Evolutionary conservation across 164 flowering plant species (phyloP).

Genomic region (Litsea cubeba): DNA sequence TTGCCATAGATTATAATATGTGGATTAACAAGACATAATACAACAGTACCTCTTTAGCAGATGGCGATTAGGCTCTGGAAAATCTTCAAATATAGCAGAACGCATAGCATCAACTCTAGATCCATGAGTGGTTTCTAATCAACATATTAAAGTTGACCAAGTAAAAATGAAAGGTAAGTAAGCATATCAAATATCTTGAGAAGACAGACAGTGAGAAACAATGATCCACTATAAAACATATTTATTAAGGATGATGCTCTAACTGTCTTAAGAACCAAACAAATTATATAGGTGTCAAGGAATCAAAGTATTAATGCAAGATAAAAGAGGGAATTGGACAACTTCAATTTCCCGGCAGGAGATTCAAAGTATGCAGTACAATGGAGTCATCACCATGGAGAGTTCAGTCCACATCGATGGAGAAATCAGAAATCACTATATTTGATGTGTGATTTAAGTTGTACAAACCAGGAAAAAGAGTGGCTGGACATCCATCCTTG

Average conservation of each 20-base stretch:
- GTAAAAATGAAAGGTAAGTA: background rate
- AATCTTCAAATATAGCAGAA: constrained; percentile 72
- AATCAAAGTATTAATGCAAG: background rate
- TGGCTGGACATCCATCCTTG: too few species aligned
- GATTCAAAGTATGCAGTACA: background rate
- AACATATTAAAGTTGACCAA: constrained; percentile 2
- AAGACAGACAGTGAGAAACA: too few species aligned
- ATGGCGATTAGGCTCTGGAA: constrained; percentile 94
- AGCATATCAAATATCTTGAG: background rate
- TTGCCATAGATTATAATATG: too few species aligned
- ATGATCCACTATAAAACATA: background rate
- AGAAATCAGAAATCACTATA: too few species aligned
- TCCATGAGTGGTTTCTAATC: constrained; percentile 64
- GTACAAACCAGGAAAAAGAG: too few species aligned
- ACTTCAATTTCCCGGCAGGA: background rate
- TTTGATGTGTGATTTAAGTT: too few species aligned
- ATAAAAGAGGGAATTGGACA: background rate
- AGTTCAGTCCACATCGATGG: too few species aligned
- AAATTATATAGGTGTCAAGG: background rate
- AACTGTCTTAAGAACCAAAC: background rate
- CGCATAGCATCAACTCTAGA: constrained; percentile 70
- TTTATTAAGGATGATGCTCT: too few species aligned
- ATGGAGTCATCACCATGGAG: background rate
- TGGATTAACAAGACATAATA: background rate
- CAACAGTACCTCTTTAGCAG: constrained; percentile 69